A percentile compares a stretch with the other conserved stretches of the same genome.
These are phyloP conservation scores for Aspergillus aculeatus DNA, from an alignment of 2,329 filamentous ascomycete species.

Conservation along the genomic window DNA sequence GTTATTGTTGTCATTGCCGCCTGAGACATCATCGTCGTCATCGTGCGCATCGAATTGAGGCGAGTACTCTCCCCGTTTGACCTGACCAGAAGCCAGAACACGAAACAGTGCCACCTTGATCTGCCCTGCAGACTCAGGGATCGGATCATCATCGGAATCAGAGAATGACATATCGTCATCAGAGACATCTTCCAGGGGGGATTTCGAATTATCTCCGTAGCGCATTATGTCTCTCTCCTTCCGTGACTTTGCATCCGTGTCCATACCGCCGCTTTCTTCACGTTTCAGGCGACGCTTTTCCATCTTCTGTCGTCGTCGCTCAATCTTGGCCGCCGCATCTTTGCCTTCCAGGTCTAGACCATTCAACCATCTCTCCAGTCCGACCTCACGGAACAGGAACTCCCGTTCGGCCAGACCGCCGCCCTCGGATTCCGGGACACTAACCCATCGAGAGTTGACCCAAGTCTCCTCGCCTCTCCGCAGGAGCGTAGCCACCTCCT, in stretches of 20 bases:
- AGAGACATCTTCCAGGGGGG: slow-evolving; percentile 70
- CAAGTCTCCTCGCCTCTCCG: slow-evolving; percentile 95
- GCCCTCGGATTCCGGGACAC: slow-evolving; percentile 84
- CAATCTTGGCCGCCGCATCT: slow-evolving; percentile 78
- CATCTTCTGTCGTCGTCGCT: slow-evolving; percentile 63
- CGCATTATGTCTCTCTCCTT: slow-evolving; percentile 63
- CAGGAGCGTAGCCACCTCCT: slow-evolving; percentile 92
- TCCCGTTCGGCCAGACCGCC: slow-evolving; percentile 94
- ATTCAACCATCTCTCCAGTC: slow-evolving; percentile 93
- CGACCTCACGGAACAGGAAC: slow-evolving; percentile 95
- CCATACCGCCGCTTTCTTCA: slow-evolving; percentile 54
- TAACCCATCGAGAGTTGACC: slow-evolving; percentile 98
- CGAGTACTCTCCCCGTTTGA: slow-evolving; percentile 96
- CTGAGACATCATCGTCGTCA: slow-evolving; percentile 72
- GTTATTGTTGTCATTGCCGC: slow-evolving; percentile 54
- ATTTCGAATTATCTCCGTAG: slow-evolving; percentile 74
- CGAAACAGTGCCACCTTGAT: slow-evolving; percentile 98
- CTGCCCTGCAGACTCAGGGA: slow-evolving; percentile 89
- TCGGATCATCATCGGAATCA: slow-evolving; percentile 79
- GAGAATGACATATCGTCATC: slow-evolving; percentile 67
- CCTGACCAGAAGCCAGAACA: slow-evolving; percentile 91
- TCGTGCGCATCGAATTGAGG: slow-evolving; percentile 97
- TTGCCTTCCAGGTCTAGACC: slow-evolving; percentile 92
- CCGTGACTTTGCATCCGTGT: slow-evolving; percentile 35
- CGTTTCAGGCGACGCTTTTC: slow-evolving; percentile 84